Evolutionary conservation across 1,139 yeast genomes (phyloP), one percentile per base, ranked within the genome.

Genomic region (Candida anutae): DNA sequence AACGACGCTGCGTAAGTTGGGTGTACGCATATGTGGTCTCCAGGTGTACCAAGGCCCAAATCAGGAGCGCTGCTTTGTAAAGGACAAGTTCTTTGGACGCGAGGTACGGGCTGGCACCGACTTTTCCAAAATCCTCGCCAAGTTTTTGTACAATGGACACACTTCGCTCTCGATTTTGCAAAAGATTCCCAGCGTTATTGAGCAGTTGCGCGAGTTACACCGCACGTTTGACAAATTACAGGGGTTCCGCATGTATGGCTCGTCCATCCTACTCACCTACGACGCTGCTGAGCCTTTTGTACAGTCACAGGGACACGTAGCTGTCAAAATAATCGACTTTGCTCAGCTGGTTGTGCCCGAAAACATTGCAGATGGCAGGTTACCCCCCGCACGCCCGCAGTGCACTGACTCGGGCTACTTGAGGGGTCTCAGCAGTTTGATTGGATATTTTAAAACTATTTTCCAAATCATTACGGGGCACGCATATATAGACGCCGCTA

Each of bases 11-110:
- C 64, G 87, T 28, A 60, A 65, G 36, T 63, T 90, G 21, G 99
- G 99, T 2, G 95, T 87, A 1, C 66, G 99, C 31, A 74, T 93
- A 13, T 93, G 99, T 58, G 99, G 99, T 5, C 74, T 93, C 73
- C 95, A 90, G 52, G 51, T 36, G 35, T 37, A 27, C 37, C 38
- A 29, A 27, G 23, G 21, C 20, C n/a, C n/a, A n/a, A 21, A 24
- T 11, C 30, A 32, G 4, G 31, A 30, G 12, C 36, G 33, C 9
- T 82, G 72, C 36, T 69, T 81, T 36, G 75, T 75, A 37, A 73
- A 79, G 37, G 97, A 90, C 57, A 90, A 90, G 58, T 93, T 90
- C 53, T 88, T 80, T 54, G 99, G 99, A 2, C 70, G 99, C 34
- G 58, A 72, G 27, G 72, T 93, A 6, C 66, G 58, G 32, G 71